A percentile compares a stretch with the other conserved stretches of the same genome.
These are phyloP conservation scores for Parafenestella ontariensis DNA, from an alignment of 2,329 filamentous ascomycete genomes.

Conservation along the genomic window DNA sequence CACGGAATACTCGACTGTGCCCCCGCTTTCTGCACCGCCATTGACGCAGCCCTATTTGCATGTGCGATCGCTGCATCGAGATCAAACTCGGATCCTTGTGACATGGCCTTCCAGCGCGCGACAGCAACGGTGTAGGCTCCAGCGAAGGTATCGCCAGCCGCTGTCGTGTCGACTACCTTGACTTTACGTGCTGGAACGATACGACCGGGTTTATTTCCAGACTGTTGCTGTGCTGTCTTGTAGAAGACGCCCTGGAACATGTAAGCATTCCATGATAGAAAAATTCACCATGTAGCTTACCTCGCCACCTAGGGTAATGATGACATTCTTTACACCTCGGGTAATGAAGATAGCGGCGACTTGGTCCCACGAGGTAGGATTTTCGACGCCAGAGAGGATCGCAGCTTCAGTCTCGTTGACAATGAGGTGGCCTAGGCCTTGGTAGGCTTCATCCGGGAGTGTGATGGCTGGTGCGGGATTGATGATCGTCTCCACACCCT, in stretches of 20 bases:
- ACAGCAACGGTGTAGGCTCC: conserved; percentile 82
- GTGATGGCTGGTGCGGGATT: conserved; percentile 79
- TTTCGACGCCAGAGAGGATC: conserved; percentile 67
- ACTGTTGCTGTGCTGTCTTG: conserved; percentile 55
- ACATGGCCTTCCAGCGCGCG: conserved; percentile 58
- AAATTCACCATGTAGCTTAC: conserved; percentile 52
- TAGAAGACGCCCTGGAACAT: conserved; percentile 48
- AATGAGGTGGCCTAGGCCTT: conserved; percentile 76
- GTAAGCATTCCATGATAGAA: conserved; percentile 26
- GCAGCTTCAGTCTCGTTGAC: conserved; percentile 91
- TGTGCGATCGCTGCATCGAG: conserved; percentile 66
- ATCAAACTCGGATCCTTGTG: conserved; percentile 52
- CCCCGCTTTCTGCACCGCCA: conserved; percentile 70
- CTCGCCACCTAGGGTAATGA: conserved; percentile 83
- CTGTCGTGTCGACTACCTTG: conserved; percentile 88
- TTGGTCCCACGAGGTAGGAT: conserved; percentile 41
- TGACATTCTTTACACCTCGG: conserved; percentile 75
- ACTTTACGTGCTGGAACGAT: conserved; percentile 71
- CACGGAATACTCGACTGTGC: conserved; percentile 73
- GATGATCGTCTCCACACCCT: conserved; percentile 67
- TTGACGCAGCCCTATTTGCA: conserved; percentile 68
- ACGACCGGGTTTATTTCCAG: conserved; percentile 47
- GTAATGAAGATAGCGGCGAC: conserved; percentile 63
- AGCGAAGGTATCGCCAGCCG: conserved; percentile 92
- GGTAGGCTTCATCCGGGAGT: conserved; percentile 71